Base-by-base conservation (phyloP, 331 rosid species). In the Dryas integrifolia region DNA sequence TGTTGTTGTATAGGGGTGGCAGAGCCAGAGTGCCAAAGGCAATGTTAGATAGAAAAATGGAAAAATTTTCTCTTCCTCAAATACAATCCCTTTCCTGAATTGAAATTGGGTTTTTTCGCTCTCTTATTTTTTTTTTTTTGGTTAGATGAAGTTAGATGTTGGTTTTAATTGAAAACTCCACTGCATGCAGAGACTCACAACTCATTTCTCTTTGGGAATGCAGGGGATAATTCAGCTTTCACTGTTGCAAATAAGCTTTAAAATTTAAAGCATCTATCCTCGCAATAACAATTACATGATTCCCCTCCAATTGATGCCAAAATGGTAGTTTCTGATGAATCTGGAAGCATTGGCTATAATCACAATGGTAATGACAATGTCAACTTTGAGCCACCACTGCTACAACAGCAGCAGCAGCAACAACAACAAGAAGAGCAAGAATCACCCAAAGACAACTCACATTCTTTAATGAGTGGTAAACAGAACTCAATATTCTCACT, bases 401-500 rank as follows among this genome's bases (percentile, higher is more conserved):
- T 30, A 30, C 35, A 30, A 30, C 35, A 51, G 15, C 53, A 16
- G 7, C 69, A 44, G 7, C 69, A 44, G 38, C 59, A 44, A 58
- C 48, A 68, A 3, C 47, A 66, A 58, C 64, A 81, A 60, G 80
- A 65, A 30, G 35, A 30, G 35, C 35, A 30, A 30, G 79, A 75
- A 65, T 53, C 72, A 24, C 13, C 44, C 21, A 69, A 68, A 67
- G 82, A 79, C 18, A 24, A 16, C 21, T 8, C 77, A 35, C 5
- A 49, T 30, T 48, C 82, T 48, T 60, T 82, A 35, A 38, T 65
- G 35, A 69, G 3, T 73, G 11, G 48, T n/a, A 83, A 77, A 61
- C 82, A 83, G 10, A 81, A 70, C 56, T 84, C 91, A 43, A 66
- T 82, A 41, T 80, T 82, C 39, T 67, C 86, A 1, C 87, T 84